A percentile compares a stretch with the other conserved stretches of the same genome.
Conservation (phyloP, 148 eudicot species). For the Amaranthus palmeri region DNA sequence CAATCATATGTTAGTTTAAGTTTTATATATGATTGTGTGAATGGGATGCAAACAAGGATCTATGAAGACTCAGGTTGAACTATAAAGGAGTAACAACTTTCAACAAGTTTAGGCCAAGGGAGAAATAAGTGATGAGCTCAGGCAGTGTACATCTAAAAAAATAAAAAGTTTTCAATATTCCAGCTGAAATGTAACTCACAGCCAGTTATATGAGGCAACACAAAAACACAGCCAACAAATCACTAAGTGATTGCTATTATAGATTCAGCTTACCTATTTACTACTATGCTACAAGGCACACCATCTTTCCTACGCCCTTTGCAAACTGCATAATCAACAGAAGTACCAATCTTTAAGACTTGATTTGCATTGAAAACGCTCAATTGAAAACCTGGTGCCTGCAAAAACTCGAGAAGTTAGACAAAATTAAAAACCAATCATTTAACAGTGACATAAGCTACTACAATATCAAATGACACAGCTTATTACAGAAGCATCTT, state of each 20-base stretch:
- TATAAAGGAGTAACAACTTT: background rate
- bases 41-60: background rate
- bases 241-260: background rate
- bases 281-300: conserved; percentile 48
- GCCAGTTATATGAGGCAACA: background rate
- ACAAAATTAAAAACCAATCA: background rate
- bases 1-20: background rate
- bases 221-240: background rate
- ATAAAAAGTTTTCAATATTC: background rate
- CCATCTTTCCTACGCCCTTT: conserved; percentile 79
- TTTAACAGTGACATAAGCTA: background rate
- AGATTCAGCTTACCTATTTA: conserved; percentile 59
- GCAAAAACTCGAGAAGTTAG: conserved; percentile 17
- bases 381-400: conserved; percentile 75
- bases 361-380: conserved; percentile 65
- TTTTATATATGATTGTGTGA: background rate
- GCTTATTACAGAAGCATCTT: conserved; percentile 57
- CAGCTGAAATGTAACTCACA: background rate
- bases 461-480: conserved; percentile 14
- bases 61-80: background rate
- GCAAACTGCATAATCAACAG: conserved; percentile 84
- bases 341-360: conserved; percentile 77
- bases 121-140: background rate
- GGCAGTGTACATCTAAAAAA: background rate
- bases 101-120: background rate